Evolutionary conservation across 2,329 filamentous ascomycete species (phyloP), one percentile per base, ranked within the genome.

Genomic region (Beauveria caledonica): DNA sequence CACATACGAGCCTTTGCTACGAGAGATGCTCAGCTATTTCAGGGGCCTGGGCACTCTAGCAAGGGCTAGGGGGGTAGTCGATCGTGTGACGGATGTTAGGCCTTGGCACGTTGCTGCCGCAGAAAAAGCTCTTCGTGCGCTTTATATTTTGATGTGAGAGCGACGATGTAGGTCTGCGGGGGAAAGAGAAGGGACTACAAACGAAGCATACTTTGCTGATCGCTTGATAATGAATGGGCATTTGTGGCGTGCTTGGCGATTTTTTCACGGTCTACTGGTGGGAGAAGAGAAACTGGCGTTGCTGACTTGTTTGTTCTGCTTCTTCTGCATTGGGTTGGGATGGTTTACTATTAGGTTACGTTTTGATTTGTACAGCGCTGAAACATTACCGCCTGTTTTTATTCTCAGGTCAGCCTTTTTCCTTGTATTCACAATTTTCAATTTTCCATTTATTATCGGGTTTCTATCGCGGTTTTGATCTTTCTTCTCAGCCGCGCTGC

Each of bases 61-160:
- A 1, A 80, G 85, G 64, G 82, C 86, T 23, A 82, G 87, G 62
- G 88, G 85, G 0, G 76, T 86, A 67, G 76, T 85, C 68, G 80
- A 84, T 67, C 72, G 78, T 62, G 77, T 84, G 58, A 78, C 75
- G 53, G 84, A 86, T 68, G 79, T 85, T n/a, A 76, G 88, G 66
- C 90, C 90, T 19, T 90, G 89, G 87, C 90, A 93, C 77, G 76
- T 93, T 62, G 86, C 85, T 13, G 86, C 83, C 19, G 88, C 86
- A 2, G 81, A 88, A 72, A 87, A 87, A 73, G 87, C 83, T 2
- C 85, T 86, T 4, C 78, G 83, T 69, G 86, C 81, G 21, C 72
- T 93, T 68, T 84, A 85, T 71, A 76, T 83, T 67, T 72, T 86
- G 67, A 81, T 87, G 79, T 90, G 33, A 42, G 21, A 19, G 33